Evolutionary conservation across 257 asterid genomes (phyloP), one percentile per base, ranked within the genome.

Genomic region (Gardenia jasminoides): DNA sequence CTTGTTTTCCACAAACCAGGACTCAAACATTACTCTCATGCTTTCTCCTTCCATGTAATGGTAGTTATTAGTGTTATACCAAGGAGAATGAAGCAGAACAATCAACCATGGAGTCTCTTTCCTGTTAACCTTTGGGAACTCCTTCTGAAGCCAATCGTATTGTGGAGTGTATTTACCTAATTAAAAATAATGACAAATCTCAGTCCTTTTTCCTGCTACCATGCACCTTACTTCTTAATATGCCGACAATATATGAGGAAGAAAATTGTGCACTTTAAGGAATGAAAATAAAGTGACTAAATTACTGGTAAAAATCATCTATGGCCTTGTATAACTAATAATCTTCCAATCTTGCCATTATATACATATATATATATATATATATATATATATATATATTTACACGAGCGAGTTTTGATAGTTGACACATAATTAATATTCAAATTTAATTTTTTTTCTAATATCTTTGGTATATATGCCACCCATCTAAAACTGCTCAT

Each of bases 41-140:
- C 84, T 83, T 76, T 89, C 93, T 39, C 90, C 89, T 77, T 89
- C 91, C 93, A 88, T 86, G 56, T 82, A 88, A 74, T 89, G 93
- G 78, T 88, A 85, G 81, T 59, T 79, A 36, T 88, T 77, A 39
- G 83, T 83, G 79, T 86, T 90, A 33, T 89, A 89, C 90, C 82
- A 75, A 10, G 89, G 91, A 19, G 85, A 79, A 80, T 89, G 89
- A 44, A 86, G 58, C 26, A 86, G 81, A 77, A 89, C 90, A 75
- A 89, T 79, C 75, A 89, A 67, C 93, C 91, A 87, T 30, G 89
- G 89, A 70, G 91, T 89, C 71, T 87, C 87, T 4, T 80, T 6
- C 61, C 93, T 76, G 83, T 87, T 83, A 36, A 86, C 83, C 75
- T 89, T 87, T 3, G 82, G 78, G 59, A 87, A 58, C 68, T 88